phyloP scores from a whole-genome alignment of 495 filamentous ascomycete genomes.

The Aspergillus ellipticus region DNA sequence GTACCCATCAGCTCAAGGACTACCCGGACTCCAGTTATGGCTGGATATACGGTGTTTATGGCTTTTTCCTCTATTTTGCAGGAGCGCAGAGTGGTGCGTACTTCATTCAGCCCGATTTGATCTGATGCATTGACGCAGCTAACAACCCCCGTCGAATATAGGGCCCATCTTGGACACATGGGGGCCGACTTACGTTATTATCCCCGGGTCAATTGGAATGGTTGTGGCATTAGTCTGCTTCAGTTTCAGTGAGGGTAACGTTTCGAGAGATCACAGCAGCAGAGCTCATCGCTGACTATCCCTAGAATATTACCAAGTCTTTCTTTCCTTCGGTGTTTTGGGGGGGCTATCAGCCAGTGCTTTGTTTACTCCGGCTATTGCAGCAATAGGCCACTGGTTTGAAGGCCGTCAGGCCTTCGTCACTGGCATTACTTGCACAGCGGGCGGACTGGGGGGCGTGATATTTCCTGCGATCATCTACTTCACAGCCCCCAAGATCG shows the following conservation, averaged over 20 bases:
- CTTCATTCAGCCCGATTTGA: slow-evolving; percentile 3
- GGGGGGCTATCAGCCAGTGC: slow-evolving; percentile 34
- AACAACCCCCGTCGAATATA: background rate
- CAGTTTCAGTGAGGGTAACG: slow-evolving; percentile 1
- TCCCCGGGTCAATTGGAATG: slow-evolving; percentile 29
- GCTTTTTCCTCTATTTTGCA: slow-evolving; percentile 53
- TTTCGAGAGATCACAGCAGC: background rate
- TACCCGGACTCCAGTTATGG: slow-evolving; percentile 58
- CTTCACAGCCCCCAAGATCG: slow-evolving; percentile 54
- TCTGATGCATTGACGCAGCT: background rate
- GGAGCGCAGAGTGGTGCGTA: slow-evolving; percentile 37
- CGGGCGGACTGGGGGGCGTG: slow-evolving; percentile 66
- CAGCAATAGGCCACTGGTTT: slow-evolving; percentile 66
- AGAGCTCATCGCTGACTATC: slow-evolving; percentile 50
- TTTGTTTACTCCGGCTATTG: slow-evolving; percentile 62
- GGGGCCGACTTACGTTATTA: slow-evolving; percentile 19
- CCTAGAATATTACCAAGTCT: slow-evolving; percentile 41
- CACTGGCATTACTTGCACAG: slow-evolving; percentile 68
- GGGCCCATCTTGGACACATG: slow-evolving; percentile 32
- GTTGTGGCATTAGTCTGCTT: slow-evolving; percentile 21
- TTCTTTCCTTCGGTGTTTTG: slow-evolving; percentile 37
- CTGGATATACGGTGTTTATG: slow-evolving; percentile 70
- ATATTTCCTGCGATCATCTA: slow-evolving; percentile 71
- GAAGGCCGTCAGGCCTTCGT: slow-evolving; percentile 62
- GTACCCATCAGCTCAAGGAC: slow-evolving; percentile 49